These are phyloP conservation scores for Lactifluus subvellereus DNA, from an alignment of 768 basidiomycete species.

Conservation along the genomic window DNA sequence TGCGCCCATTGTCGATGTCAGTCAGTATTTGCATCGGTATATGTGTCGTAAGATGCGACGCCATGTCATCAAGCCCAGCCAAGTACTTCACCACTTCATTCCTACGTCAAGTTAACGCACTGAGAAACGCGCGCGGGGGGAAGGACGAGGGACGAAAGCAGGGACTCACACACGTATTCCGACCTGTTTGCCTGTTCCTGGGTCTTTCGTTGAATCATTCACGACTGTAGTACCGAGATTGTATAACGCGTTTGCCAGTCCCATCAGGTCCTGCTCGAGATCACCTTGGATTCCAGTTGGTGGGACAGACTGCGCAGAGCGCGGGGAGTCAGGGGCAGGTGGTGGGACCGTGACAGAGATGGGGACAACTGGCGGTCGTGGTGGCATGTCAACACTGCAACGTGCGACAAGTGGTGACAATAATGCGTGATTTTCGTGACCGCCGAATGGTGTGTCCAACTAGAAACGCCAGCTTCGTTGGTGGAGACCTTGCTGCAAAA, in stretches of 20 bases:
- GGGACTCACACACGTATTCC: conserved; percentile 63
- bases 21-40: conserved; percentile 69
- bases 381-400: conserved; percentile 8
- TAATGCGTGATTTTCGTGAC: no score
- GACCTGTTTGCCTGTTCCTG: conserved; percentile 62
- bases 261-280: conserved; percentile 70
- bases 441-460: no score
- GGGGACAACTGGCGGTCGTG: conserved; percentile 9
- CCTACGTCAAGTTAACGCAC: conserved; percentile 33
- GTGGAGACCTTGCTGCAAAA: no score
- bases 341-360: conserved; percentile 18
- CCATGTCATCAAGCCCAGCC: conserved; percentile 60
- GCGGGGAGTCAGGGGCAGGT: conserved; percentile 56
- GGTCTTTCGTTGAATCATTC: conserved; percentile 74
- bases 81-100: conserved; percentile 73
- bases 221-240: conserved; percentile 80
- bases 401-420: no score
- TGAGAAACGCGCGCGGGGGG: not conserved
- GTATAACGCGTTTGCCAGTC: conserved; percentile 71
- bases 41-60: conserved; percentile 54
- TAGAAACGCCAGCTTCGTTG: no score
- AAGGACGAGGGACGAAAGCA: not conserved
- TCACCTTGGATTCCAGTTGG: conserved; percentile 67
- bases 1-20: conserved; percentile 75
- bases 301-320: conserved; percentile 67